Evolutionary conservation across 1,139 yeast species (phyloP).

Genomic region (Blastobotrys raffinosifermentans): DNA sequence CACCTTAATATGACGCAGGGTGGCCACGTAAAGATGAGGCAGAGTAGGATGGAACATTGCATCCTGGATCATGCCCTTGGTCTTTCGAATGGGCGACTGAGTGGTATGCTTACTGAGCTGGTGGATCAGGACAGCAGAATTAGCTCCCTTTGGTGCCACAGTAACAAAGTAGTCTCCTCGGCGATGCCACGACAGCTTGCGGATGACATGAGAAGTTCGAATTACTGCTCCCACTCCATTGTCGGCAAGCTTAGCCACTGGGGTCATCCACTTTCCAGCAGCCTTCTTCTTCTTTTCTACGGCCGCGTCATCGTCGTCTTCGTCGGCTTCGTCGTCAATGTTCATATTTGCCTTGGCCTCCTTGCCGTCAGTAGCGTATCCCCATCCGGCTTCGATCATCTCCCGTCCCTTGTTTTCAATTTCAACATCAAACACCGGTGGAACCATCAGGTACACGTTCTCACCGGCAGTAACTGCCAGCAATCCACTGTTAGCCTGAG

Average conservation of each 20-base stretch:
- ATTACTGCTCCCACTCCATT: conserved; percentile 75
- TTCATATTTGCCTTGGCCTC: conserved; percentile 33
- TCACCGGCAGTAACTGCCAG: conserved; percentile 86
- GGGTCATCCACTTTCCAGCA: conserved; percentile 81
- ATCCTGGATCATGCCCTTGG: conserved; percentile 91
- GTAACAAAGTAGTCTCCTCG: conserved; percentile 96
- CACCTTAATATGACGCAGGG: conserved; percentile 85
- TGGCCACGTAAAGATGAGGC: conserved; percentile 90
- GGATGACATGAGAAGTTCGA: conserved; percentile 61
- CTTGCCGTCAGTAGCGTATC: conserved; percentile 60
- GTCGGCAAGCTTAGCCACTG: conserved; percentile 54
- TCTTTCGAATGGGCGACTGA: conserved; percentile 93
- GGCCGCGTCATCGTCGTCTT: conserved; percentile 28
- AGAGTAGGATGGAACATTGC: conserved; percentile 96
- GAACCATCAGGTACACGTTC: conserved; percentile 67
- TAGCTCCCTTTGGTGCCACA: conserved; percentile 84
- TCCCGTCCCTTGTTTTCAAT: conserved; percentile 76
- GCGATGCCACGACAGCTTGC: conserved; percentile 91
- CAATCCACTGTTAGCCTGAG: conserved; percentile 57
- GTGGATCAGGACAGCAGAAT: conserved; percentile 86
- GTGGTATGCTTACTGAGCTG: conserved; percentile 91
- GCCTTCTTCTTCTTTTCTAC: conserved; percentile 46
- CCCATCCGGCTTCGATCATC: conserved; percentile 86
- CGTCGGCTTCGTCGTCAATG: conserved; percentile 28
- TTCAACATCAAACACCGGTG: conserved; percentile 87